Percentiles rank a stretch among this genome's conserved stretches.
Conservation (phyloP, 306 rosid genomes). For the Boehmeria nivea region DNA sequence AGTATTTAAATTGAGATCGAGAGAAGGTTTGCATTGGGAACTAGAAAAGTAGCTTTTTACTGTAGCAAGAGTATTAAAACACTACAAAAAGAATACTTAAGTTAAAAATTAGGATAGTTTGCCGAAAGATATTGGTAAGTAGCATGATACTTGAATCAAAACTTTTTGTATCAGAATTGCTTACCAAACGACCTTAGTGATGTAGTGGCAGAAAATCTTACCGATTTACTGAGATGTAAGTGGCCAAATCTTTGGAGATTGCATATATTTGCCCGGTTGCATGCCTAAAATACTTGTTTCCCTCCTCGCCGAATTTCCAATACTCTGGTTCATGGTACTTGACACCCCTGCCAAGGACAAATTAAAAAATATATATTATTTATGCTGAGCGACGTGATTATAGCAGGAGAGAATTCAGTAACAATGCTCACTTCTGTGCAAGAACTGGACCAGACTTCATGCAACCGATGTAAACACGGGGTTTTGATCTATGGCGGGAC, state of each 20-base stretch:
- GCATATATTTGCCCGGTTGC: conserved; percentile 59
- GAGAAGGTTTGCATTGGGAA: too few species aligned
- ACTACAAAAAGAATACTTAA: too few species aligned
- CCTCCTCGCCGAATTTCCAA: conserved; percentile 63
- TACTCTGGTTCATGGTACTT: conserved; percentile 59
- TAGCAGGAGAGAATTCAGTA: background rate
- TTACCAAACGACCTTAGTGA: background rate
- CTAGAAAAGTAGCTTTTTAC: too few species aligned
- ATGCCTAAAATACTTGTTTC: conserved; percentile 56
- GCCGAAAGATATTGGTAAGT: too few species aligned
- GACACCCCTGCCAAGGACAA: conserved; percentile 30
- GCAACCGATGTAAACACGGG: conserved; percentile 56
- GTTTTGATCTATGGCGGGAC: conserved; percentile 51
- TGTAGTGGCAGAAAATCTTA: conserved; percentile 4
- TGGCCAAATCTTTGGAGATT: conserved; percentile 53
- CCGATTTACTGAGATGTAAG: conserved; percentile 50
- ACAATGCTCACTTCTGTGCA: conserved; percentile 41
- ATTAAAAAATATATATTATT: background rate
- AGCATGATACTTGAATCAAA: background rate
- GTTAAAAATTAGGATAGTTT: too few species aligned
- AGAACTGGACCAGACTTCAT: conserved; percentile 66
- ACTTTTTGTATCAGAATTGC: too few species aligned
- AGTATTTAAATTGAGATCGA: too few species aligned
- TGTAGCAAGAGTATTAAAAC: too few species aligned
- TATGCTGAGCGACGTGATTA: conserved; percentile 4